phyloP scores from a whole-genome alignment of 805 yeast genomes.

The Metschnikowia lachancei region DNA sequence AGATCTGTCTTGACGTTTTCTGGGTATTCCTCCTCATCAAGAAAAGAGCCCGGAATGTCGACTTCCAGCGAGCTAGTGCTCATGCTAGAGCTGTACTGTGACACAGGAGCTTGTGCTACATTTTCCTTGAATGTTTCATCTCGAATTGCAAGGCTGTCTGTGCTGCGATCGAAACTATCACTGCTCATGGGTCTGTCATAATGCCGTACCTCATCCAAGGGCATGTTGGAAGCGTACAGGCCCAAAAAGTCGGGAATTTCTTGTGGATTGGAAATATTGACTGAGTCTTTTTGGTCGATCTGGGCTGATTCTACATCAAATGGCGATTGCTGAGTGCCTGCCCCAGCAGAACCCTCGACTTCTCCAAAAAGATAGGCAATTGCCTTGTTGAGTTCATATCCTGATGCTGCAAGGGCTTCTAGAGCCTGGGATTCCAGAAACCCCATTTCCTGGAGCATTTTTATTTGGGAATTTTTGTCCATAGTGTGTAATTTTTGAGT shows the following conservation, averaged over 20 bases:
- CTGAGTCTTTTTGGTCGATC: conserved; percentile 14
- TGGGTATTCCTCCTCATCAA: conserved; percentile 7
- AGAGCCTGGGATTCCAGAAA: conserved; percentile 18
- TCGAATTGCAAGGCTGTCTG: conserved; percentile 7
- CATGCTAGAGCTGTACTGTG: background rate
- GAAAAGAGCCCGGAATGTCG: conserved; percentile 3
- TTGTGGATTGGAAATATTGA: conserved; percentile 28
- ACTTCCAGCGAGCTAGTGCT: conserved; percentile 7
- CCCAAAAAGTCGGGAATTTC: conserved; percentile 31
- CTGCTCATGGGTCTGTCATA: conserved; percentile 4
- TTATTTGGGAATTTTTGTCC: conserved; percentile 11
- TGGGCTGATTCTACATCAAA: conserved; percentile 6
- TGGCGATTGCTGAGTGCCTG: conserved; percentile 14
- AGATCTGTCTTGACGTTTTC: conserved; percentile 14
- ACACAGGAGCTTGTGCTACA: background rate
- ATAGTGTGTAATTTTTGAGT: conserved; percentile 1
- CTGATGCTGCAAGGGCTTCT: conserved; percentile 17
- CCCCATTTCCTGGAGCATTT: conserved; percentile 23
- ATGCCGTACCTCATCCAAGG: conserved; percentile 9
- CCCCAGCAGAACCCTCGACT: conserved; percentile 11
- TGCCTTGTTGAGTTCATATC: conserved; percentile 19
- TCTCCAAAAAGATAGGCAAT: conserved; percentile 22
- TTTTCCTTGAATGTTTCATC: conserved; percentile 6
- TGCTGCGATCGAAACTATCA: conserved; percentile 7
- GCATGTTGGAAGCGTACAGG: conserved; percentile 6